phyloP scores from a whole-genome alignment of 257 asterid genomes.

The Penstemon barbatus region DNA sequence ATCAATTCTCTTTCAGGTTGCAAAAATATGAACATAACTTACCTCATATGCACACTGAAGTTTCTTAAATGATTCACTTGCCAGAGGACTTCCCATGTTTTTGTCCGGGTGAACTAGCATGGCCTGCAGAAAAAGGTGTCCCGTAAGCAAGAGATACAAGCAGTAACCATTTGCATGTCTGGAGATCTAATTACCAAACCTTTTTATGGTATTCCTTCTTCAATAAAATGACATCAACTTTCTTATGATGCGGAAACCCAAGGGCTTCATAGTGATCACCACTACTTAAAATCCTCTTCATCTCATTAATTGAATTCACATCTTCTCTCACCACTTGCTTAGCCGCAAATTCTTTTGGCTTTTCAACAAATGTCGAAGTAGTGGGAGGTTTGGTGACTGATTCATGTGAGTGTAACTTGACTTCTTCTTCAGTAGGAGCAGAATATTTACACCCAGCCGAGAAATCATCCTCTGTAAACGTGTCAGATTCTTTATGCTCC shows the following conservation, averaged over 20 bases:
- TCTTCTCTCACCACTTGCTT: constrained; percentile 70
- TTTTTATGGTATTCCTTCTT: constrained; percentile 92
- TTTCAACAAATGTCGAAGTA: constrained; percentile 53
- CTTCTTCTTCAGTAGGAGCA: constrained; percentile 54
- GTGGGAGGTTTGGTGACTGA: constrained; percentile 57
- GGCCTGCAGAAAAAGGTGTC: constrained; percentile 51
- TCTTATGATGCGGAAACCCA: constrained; percentile 71
- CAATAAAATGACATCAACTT: constrained; percentile 62
- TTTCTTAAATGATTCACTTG: constrained; percentile 96
- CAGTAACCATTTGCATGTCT: constrained; percentile 13
- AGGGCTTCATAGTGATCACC: constrained; percentile 89
- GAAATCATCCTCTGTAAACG: constrained; percentile 68
- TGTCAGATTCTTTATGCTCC: constrained; percentile 58
- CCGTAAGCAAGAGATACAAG: constrained; percentile 2
- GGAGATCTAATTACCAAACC: constrained; percentile 43
- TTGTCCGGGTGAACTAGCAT: constrained; percentile 99
- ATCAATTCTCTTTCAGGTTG: constrained; percentile 25
- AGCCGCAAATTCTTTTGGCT: constrained; percentile 54
- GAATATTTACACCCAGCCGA: constrained; percentile 61
- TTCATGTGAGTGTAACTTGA: constrained; percentile 64
- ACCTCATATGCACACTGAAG: constrained; percentile 99
- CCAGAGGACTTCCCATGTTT: constrained; percentile 88
- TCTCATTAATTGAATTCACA: constrained; percentile 62
- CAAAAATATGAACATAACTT: constrained; percentile 20
- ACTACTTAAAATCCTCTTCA: constrained; percentile 79